Conservation (phyloP, 1,284 basidiomycete genomes). For the Cystobasidium pallidum region DNA sequence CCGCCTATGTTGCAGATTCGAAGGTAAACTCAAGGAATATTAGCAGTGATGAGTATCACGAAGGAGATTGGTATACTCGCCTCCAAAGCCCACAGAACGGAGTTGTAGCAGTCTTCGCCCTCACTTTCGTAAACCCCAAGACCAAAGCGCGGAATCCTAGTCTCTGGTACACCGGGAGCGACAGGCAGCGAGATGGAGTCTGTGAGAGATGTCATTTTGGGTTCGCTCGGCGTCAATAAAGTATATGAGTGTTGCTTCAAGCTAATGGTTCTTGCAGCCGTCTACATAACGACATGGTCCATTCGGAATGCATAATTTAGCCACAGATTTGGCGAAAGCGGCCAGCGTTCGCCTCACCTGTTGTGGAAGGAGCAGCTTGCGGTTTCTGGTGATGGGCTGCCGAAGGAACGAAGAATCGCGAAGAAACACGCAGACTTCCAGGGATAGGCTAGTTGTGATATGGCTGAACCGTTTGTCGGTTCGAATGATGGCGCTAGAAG, state of each 20-base stretch:
- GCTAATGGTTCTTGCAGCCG: not conserved
- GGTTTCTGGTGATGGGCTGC: not conserved
- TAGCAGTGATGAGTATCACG: too few relatives aligned
- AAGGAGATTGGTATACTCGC: slow-evolving; percentile 1
- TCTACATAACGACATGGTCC: not conserved
- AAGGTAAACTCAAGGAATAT: not conserved
- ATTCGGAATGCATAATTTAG: not conserved
- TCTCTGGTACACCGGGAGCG: slow-evolving; percentile 23
- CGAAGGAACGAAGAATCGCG: not conserved
- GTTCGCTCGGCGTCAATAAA: not conserved
- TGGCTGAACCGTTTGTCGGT: not conserved
- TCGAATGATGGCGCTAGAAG: too few relatives aligned
- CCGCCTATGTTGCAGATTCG: slow-evolving; percentile 19
- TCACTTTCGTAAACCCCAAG: slow-evolving; percentile 43
- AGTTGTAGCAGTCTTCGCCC: slow-evolving; percentile 45
- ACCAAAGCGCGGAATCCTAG: slow-evolving; percentile 37
- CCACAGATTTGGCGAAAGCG: not conserved
- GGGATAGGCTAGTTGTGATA: not conserved
- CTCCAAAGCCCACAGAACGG: slow-evolving; percentile 44
- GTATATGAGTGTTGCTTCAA: not conserved
- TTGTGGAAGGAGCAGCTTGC: not conserved
- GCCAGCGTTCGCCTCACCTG: not conserved
- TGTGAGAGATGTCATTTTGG: slow-evolving; percentile 16
- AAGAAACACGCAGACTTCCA: not conserved
- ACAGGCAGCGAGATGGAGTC: slow-evolving; percentile 35